Evolutionary conservation across 176 grass and related monocot species (phyloP).

Genomic region (Poa annua): DNA sequence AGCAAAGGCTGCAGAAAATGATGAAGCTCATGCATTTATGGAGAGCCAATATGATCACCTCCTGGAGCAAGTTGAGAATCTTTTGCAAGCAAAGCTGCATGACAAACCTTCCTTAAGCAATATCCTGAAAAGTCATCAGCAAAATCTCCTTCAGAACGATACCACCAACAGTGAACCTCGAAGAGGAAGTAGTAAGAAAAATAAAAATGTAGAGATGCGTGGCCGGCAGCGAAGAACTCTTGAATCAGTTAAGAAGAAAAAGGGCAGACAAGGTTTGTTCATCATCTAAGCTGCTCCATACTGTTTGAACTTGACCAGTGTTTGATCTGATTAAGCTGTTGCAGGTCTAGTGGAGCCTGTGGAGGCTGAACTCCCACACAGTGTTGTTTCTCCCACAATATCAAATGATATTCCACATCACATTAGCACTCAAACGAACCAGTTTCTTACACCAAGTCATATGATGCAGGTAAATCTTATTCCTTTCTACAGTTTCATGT

Average conservation of each 20-base stretch:
- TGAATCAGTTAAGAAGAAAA: constrained; percentile 70
- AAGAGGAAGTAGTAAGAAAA: constrained; percentile 64
- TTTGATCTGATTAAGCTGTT: constrained; percentile 39
- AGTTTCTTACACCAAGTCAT: constrained; percentile 68
- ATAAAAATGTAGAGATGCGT: constrained; percentile 55
- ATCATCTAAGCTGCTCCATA: constrained; percentile 16
- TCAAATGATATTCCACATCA: constrained; percentile 65
- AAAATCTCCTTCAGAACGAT: constrained; percentile 62
- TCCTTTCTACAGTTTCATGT: background rate
- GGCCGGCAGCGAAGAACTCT: constrained; percentile 52
- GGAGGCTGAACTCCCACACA: constrained; percentile 56
- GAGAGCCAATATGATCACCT: constrained; percentile 78
- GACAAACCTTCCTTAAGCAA: constrained; percentile 62
- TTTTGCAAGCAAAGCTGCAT: constrained; percentile 79
- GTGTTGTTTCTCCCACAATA: constrained; percentile 46
- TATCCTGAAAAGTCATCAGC: constrained; percentile 59
- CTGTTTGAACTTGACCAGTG: constrained; percentile 27
- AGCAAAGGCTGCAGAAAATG: constrained; percentile 61
- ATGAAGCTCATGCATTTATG: constrained; percentile 72
- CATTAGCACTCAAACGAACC: constrained; percentile 62
- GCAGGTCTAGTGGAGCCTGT: constrained; percentile 57
- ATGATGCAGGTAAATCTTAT: constrained; percentile 71
- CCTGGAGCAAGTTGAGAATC: constrained; percentile 73
- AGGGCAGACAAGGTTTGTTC: constrained; percentile 62
- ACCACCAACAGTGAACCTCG: constrained; percentile 48